phyloP scores from a whole-genome alignment of 352 stramenopile species.

The Globisporangium nunn region DNA sequence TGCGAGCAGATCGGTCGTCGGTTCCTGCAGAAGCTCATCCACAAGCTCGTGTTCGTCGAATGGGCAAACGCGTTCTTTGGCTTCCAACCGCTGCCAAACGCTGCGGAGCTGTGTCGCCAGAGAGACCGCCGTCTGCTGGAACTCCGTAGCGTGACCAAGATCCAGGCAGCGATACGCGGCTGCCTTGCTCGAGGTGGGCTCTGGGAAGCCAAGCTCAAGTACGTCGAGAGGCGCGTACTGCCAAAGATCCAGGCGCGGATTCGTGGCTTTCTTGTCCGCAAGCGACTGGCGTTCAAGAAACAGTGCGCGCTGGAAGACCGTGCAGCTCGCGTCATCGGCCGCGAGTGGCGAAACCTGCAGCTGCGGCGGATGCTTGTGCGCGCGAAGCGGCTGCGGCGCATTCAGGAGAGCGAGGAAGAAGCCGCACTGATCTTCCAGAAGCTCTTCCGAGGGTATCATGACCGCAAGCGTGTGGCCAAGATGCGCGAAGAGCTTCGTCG shows the following conservation, averaged over 20 bases:
- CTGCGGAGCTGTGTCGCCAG: slow-evolving; percentile 55
- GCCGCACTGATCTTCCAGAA: slow-evolving; percentile 70
- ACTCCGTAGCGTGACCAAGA: slow-evolving; percentile 44
- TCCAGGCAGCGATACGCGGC: slow-evolving; percentile 80
- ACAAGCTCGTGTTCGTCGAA: slow-evolving; percentile 78
- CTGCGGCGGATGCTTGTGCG: slow-evolving; percentile 45
- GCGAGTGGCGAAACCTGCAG: slow-evolving; percentile 42
- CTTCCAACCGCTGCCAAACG: slow-evolving; percentile 81
- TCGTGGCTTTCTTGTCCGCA: slow-evolving; percentile 67
- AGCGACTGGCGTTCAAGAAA: slow-evolving; percentile 26
- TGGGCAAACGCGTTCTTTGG: slow-evolving; percentile 77
- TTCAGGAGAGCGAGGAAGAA: slow-evolving; percentile 48
- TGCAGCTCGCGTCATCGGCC: slow-evolving; percentile 33
- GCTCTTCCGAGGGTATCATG: slow-evolving; percentile 61
- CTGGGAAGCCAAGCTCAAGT: slow-evolving; percentile 57
- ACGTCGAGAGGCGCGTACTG: slow-evolving; percentile 53
- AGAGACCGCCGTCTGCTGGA: slow-evolving; percentile 45
- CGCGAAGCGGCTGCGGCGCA: slow-evolving; percentile 39
- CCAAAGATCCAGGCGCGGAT: slow-evolving; percentile 76
- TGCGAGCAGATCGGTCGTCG: slow-evolving; percentile 61
- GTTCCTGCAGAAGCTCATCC: slow-evolving; percentile 68
- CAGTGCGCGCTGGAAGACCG: slow-evolving; percentile 20
- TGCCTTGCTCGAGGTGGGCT: slow-evolving; percentile 71
- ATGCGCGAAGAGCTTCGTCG: slow-evolving; percentile 40
- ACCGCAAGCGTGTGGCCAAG: slow-evolving; percentile 26